Percentiles rank a stretch among this genome's conserved stretches.
Evolutionary conservation across 176 grass and related monocot genomes (phyloP).

Genomic region (Oryza brachyantha): DNA sequence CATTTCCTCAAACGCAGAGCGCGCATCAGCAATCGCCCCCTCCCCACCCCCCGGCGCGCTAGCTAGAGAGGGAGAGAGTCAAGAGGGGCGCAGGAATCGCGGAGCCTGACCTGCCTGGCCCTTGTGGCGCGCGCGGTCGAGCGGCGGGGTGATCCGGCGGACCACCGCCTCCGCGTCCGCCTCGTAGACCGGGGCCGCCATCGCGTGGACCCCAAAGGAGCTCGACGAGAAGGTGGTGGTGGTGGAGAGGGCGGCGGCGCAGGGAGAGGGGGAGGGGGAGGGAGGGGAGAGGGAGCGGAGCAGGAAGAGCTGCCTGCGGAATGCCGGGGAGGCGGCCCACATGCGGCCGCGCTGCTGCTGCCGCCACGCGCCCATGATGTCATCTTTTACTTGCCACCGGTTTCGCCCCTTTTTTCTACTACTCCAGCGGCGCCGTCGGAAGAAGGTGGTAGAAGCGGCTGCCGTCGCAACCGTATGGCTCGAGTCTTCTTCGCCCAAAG

Average conservation of each 20-base stretch:
- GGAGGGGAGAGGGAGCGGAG: conserved; percentile 40
- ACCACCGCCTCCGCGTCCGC: conserved; percentile 72
- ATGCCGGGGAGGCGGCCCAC: conserved; percentile 52
- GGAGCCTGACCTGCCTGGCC: conserved; percentile 67
- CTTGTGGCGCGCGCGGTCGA: conserved; percentile 64
- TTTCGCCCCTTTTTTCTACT: too few species aligned
- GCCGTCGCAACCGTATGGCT: too few species aligned
- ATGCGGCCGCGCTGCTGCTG: conserved; percentile 57
- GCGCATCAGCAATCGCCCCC: neutral
- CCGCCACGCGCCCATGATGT: too few species aligned
- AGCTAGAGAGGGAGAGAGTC: too few species aligned
- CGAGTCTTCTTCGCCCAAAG: too few species aligned
- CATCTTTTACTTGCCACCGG: too few species aligned
- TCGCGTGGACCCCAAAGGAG: conserved; percentile 18
- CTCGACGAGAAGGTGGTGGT: too few species aligned
- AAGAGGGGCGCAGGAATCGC: neutral
- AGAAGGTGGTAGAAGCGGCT: too few species aligned
- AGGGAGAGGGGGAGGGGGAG: neutral
- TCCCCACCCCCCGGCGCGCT: too few species aligned
- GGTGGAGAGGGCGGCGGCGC: neutral
- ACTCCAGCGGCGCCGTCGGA: too few species aligned
- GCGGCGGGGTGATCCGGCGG: conserved; percentile 66
- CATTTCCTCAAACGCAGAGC: conserved; percentile 11
- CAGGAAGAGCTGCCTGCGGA: conserved; percentile 70
- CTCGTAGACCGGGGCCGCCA: conserved; percentile 45